Evolutionary conservation across 441 rosid genomes (phyloP).

Genomic region (Flueggea neowawraea): DNA sequence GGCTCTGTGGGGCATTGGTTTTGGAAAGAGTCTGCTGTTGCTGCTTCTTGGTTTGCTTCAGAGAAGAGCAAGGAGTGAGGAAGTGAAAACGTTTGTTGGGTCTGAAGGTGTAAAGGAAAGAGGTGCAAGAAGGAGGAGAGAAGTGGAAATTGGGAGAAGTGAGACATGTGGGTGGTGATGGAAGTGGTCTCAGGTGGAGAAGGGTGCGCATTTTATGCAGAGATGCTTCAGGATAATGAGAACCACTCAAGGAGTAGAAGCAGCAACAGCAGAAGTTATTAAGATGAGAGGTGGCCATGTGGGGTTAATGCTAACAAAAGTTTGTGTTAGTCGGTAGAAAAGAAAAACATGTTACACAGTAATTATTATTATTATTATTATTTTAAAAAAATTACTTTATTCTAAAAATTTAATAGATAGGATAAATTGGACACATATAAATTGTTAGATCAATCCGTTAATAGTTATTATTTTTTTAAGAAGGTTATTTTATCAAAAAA

Average conservation of each 20-base stretch:
- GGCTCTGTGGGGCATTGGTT: slow-evolving; percentile 58
- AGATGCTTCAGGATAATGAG: not conserved
- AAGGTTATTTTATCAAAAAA: too few relatives aligned
- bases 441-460: too few relatives aligned
- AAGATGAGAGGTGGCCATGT: too few relatives aligned
- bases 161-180: slow-evolving; percentile 26
- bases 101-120: slow-evolving; percentile 43
- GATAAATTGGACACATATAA: too few relatives aligned
- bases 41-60: slow-evolving; percentile 66
- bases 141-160: slow-evolving; percentile 22
- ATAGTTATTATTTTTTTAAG: too few relatives aligned
- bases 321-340: too few relatives aligned
- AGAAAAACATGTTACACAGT: too few relatives aligned
- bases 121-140: slow-evolving; percentile 20
- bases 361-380: too few relatives aligned
- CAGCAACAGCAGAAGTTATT: too few relatives aligned
- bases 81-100: slow-evolving; percentile 76
- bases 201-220: slow-evolving; percentile 53
- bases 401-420: too few relatives aligned
- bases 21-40: slow-evolving; percentile 44
- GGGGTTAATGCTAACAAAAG: too few relatives aligned
- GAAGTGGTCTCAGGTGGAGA: slow-evolving; percentile 23
- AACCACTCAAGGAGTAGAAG: not conserved
- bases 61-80: slow-evolving; percentile 71
- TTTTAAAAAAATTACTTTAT: too few relatives aligned